Conservation (phyloP, 257 asterid genomes). For the Ophiorrhiza pumila region DNA sequence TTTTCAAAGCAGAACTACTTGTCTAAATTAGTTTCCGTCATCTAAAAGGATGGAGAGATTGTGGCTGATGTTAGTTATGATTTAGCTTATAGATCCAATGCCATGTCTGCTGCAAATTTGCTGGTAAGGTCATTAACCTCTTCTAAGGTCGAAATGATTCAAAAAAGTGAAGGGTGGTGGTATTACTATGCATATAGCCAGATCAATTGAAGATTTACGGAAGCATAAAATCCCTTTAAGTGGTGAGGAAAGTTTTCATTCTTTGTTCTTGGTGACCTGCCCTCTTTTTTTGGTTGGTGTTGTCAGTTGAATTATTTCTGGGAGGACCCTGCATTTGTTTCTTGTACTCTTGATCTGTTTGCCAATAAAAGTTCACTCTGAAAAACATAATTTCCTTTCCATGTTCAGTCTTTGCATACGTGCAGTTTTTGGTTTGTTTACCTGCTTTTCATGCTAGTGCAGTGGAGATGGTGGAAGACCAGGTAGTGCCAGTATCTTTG, state of each 20-base stretch:
- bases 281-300: background rate
- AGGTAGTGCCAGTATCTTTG: constrained; percentile 32
- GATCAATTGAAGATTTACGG: background rate
- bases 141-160: background rate
- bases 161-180: background rate
- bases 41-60: background rate
- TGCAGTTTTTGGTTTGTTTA: background rate
- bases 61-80: background rate
- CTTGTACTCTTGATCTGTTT: background rate
- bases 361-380: background rate
- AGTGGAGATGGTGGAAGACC: constrained; percentile 34
- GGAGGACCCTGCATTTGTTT: background rate
- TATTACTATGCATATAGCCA: background rate
- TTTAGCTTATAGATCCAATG: background rate
- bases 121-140: background rate
- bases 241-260: background rate
- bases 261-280: background rate
- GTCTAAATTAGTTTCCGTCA: background rate
- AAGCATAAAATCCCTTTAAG: background rate
- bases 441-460: constrained; percentile 19
- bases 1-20: background rate
- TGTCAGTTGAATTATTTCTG: background rate
- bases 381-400: background rate
- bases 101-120: background rate
- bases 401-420: background rate